Conservation (phyloP, 2,329 filamentous ascomycete genomes). For the Pseudonectria buxi region DNA sequence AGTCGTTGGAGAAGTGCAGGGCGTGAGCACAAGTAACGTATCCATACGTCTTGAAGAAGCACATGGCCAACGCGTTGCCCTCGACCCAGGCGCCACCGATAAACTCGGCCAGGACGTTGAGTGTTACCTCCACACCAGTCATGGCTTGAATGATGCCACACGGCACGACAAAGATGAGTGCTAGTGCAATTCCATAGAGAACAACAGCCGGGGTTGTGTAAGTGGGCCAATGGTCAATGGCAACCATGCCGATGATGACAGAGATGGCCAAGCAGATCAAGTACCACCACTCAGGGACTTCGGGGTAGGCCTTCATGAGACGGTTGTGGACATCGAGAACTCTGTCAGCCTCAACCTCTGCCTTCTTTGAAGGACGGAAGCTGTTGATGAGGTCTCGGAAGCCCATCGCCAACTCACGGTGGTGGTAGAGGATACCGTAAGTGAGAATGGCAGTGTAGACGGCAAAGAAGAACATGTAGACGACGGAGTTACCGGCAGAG, state of each 20-base stretch:
- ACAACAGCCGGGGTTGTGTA: constrained; percentile 36
- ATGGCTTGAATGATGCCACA: constrained; percentile 38
- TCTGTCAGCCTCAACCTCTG: constrained; percentile 12
- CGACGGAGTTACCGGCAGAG: constrained; percentile 27
- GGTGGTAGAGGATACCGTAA: constrained; percentile 34
- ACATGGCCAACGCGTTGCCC: constrained; percentile 40
- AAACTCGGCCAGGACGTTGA: constrained; percentile 43
- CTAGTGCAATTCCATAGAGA: constrained; percentile 35
- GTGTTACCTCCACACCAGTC: constrained; percentile 33
- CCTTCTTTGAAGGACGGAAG: constrained; percentile 19
- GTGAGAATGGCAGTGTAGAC: constrained; percentile 34
- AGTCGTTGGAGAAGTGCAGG: constrained; percentile 28
- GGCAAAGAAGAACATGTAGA: constrained; percentile 36
- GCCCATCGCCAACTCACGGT: constrained; percentile 31
- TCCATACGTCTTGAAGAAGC: constrained; percentile 39
- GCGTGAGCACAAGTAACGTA: constrained; percentile 30
- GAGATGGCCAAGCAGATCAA: constrained; percentile 24
- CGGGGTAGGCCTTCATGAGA: constrained; percentile 40
- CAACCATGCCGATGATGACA: constrained; percentile 28
- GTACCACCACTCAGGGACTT: constrained; percentile 45
- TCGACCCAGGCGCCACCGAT: constrained; percentile 37
- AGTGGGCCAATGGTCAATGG: constrained; percentile 34
- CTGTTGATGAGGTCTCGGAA: constrained; percentile 26
- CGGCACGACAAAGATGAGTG: constrained; percentile 36
- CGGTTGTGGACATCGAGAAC: constrained; percentile 36